A percentile compares a stretch with the other conserved stretches of the same genome.
phyloP scores from a whole-genome alignment of 73 alveolate species.

The Diophrys appendiculata region DNA sequence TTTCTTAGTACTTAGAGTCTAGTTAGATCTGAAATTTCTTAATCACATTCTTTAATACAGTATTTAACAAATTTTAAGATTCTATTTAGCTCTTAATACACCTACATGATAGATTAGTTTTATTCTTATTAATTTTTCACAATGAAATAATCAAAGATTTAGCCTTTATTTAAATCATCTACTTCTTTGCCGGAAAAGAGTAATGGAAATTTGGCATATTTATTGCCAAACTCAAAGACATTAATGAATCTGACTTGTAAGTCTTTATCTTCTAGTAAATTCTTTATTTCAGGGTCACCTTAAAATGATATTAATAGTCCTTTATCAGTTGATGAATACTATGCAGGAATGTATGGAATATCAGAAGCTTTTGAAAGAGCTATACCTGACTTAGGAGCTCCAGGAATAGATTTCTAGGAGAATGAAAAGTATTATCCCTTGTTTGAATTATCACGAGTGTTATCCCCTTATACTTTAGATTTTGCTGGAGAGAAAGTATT shows the following conservation, averaged over 20 bases:
- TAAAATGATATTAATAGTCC: not conserved
- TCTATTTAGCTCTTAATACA: not conserved
- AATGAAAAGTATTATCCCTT: too few relatives aligned
- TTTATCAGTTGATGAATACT: not conserved
- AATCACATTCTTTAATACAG: not conserved
- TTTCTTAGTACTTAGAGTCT: not conserved
- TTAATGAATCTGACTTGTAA: not conserved
- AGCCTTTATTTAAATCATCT: not conserved
- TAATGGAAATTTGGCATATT: conserved; percentile 1
- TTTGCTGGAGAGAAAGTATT: too few relatives aligned
- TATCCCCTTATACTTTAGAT: too few relatives aligned
- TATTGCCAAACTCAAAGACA: not conserved
- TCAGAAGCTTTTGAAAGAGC: too few relatives aligned
- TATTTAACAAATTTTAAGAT: too few relatives aligned
- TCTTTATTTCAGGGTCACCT: not conserved
- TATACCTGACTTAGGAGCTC: too few relatives aligned
- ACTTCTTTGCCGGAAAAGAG: not conserved
- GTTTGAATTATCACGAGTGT: too few relatives aligned
- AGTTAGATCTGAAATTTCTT: not conserved
- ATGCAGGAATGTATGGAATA: not conserved
- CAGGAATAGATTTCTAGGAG: too few relatives aligned
- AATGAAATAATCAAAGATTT: not conserved
- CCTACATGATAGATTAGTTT: not conserved
- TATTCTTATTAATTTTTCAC: not conserved
- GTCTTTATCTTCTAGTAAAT: not conserved